Evolutionary conservation across 2,329 filamentous ascomycete species (phyloP), one percentile per base, ranked within the genome.

Genomic region (Diaporthe sp.): DNA sequence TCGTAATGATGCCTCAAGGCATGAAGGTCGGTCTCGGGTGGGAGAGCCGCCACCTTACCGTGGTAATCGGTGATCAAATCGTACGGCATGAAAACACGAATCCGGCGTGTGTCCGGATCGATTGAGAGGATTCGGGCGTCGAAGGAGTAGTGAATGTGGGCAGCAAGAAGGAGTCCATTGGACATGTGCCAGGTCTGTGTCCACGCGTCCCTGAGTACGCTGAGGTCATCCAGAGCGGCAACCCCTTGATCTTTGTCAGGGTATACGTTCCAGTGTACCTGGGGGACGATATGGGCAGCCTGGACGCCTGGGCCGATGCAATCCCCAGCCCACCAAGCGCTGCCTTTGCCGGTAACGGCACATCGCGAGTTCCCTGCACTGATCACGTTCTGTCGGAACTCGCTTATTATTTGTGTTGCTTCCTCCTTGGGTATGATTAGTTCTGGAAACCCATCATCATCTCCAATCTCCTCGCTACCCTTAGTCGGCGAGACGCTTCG

Each of bases 121-220:
- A 80, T 79, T 1, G 79, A 79, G 19, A 79, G 75, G 0, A 78
- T 66, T 0, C 79, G 70, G 0, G 73, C 71, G 37, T 78, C 77
- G 19, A 79, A 78, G 2, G 75, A 69, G 47, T 79, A 71, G 47
- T 77, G 76, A 1, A 79, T 69, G 53, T 79, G 75, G 15, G 63
- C 78, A 3, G 75, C 22, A 5, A 79, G 30, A 2, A 78, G 59
- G 4, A 79, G 61, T 15, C 77, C 76, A 55, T 79, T 78, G 1
- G 61, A 27, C 37, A 37, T 70, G 12, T 27, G 22, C 25, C 13
- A 56, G 17, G 53, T 56, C 12, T 9, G 53, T 56, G 13, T 25
- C 68, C 68, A 70, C 4, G 68, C 68, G 9, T 32, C 17, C 37
- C 58, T 37, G 22, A 56, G 32, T n/a, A 13, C 9, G 8, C 22